Base-by-base conservation (phyloP, 2,329 filamentous ascomycete genomes). In the Grosmannia huntii region DNA sequence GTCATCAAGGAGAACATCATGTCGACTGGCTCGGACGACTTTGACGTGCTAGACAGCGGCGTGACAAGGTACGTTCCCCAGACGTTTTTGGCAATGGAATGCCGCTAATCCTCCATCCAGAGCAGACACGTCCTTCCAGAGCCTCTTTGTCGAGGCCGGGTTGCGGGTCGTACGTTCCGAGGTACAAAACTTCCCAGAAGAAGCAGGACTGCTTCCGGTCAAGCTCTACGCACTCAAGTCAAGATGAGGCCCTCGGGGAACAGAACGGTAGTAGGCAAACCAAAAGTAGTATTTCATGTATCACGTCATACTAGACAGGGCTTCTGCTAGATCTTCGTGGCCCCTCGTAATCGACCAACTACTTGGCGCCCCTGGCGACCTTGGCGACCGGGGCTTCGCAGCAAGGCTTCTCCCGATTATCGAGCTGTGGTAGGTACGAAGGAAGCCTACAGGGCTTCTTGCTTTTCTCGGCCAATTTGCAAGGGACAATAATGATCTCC, bases 1-100 rank as follows among this genome's bases (percentile, higher is more conserved):
- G 77, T 90, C 10, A 75, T 91, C 58, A 94, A 94, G 74, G 91
- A 96, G 74, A 96, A 96, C 66, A 67, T 89, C 61, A 79, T 71
- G 60, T 77, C 73, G 62, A 79, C 70, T 33, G 72, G 71, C 0
- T 68, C 73, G 36, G 90, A 96, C 68, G 72, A 86, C 25, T 95
- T 85, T 68, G 90, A 95, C 67, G 80, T 83, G 7, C 68, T 77
- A 60, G 90, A 96, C 67, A 89, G 83, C 65, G 87, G 83, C 65
- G 86, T 96, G 2, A 95, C 89, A 2, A 79, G 80, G 80, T 82
- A 62, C 57, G 68, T 28, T 36, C 55, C 36, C 46, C 23, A 16
- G 16, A 21, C 53, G 31, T 28, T 36, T 51, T 48, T 60, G 19
- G 31, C 31, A 33, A 9, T 49, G 56, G 25, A n/a, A n/a, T n/a